Evolutionary conservation across 2,329 filamentous ascomycete species (phyloP), one percentile per base, ranked within the genome.

Genomic region (Alternaria triticimaculans): DNA sequence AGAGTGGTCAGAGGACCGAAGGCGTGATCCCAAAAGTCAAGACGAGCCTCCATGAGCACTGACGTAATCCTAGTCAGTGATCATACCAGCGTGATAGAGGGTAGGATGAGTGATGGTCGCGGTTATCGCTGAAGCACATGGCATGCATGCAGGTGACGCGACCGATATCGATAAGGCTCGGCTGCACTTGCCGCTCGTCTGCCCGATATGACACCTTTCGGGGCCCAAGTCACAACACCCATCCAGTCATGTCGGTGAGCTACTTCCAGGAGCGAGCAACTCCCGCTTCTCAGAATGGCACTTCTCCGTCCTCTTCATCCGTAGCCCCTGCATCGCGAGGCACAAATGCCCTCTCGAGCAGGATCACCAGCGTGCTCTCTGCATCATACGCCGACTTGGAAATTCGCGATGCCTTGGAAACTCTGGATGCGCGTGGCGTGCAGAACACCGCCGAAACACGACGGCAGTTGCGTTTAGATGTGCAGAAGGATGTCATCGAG

Each of bases 301-400:
- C 69, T 21, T 75, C 75, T n/a, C 73, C 76, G 23, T 71, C 71
- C 30, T 70, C 74, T 25, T 69, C 76, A 2, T 70, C 72, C 6
- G 51, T 62, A 48, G 75, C 66, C 6, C 49, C 65, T 11, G 60
- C 68, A 7, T 75, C 74, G n/a, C 72, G 73, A 43, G 73, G 83
- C 20, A 74, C 83, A 14, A 93, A 88, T 79, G 91, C 93, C 8
- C 84, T 98, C 30, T 90, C 92, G 8, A 91, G 90, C 64, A 93
- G 96, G 76, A 88, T 97, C 71, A 92, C 93, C 23, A 90, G 88
- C 65, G 91, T 98, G 44, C 87, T 98, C 53, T 97, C 96, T 5
- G 90, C 93, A 3, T 97, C 95, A 0, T 97, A 97, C 81, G 92
- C 94, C 7, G 96, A 98, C 80, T 86, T 92, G 6, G 95, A 97